These are phyloP conservation scores for Trichomonas vaginalis DNA, from an alignment of 208 protist species.

Conservation along the genomic window DNA sequence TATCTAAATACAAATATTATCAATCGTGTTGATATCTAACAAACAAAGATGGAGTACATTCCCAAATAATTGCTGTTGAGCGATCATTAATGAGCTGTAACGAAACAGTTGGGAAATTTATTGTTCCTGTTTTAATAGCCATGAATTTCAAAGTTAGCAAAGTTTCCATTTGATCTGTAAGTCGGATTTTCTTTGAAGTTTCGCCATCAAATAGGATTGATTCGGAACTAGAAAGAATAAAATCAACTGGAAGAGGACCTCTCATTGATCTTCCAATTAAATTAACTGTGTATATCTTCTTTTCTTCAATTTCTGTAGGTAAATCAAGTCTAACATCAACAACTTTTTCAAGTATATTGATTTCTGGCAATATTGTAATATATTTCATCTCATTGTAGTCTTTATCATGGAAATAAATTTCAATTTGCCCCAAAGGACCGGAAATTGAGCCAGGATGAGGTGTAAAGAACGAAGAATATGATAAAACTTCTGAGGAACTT, in stretches of 20 bases:
- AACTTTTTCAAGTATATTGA: not conserved
- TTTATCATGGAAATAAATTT: not conserved
- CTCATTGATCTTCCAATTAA: not conserved
- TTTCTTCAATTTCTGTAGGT: not conserved
- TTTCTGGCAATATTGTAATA: not conserved
- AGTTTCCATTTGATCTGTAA: not conserved
- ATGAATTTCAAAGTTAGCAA: not conserved
- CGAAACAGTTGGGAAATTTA: not conserved
- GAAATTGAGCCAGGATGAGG: not conserved
- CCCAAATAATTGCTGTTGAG: not conserved
- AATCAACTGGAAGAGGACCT: not conserved
- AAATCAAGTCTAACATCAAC: not conserved
- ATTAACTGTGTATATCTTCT: not conserved
- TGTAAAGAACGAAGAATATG: not conserved
- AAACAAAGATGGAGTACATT: not conserved
- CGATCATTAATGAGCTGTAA: not conserved
- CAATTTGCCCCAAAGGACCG: not conserved
- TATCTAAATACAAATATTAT: too few species aligned
- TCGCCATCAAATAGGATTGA: not conserved
- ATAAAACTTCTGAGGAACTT: not conserved
- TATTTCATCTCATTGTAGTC: not conserved
- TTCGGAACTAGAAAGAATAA: not conserved
- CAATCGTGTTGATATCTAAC: not conserved
- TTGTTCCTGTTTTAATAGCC: not conserved
- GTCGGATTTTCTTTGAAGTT: not conserved